Conservation (phyloP, 371 early-diverging fungal genomes). For the Mortierella sp. region DNA sequence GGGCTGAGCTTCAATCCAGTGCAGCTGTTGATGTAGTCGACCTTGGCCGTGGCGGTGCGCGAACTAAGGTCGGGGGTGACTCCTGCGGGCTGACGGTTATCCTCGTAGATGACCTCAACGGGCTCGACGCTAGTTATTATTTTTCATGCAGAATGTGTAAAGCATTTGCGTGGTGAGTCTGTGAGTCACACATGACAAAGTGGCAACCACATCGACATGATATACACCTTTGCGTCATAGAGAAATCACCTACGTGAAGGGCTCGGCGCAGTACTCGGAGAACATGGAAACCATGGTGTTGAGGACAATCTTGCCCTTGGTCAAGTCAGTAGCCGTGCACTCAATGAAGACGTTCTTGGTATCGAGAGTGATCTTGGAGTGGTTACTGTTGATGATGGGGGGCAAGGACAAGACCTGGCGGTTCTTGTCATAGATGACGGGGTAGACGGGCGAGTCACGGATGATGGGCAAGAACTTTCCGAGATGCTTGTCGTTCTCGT, state of each 20-base stretch:
- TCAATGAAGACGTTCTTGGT: slow-evolving; percentile 99
- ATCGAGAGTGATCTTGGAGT: slow-evolving; percentile 95
- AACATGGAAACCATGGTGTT: slow-evolving; percentile 97
- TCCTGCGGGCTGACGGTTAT: slow-evolving; percentile 70
- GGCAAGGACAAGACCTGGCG: slow-evolving; percentile 95
- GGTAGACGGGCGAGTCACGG: slow-evolving; percentile 92
- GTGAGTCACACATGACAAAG: not conserved
- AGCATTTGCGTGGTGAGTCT: not conserved
- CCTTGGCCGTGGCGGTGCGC: slow-evolving; percentile 78
- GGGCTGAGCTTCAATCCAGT: slow-evolving; percentile 82
- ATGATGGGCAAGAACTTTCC: slow-evolving; percentile 95
- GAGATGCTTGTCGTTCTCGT: slow-evolving; percentile 90
- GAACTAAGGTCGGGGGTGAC: slow-evolving; percentile 83
- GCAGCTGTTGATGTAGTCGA: slow-evolving; percentile 90
- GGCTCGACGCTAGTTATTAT: slow-evolving; percentile 83
- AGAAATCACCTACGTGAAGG: slow-evolving; percentile 81
- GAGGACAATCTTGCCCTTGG: slow-evolving; percentile 94
- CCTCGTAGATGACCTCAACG: slow-evolving; percentile 91
- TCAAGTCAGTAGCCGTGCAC: slow-evolving; percentile 97
- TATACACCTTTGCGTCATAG: not conserved
- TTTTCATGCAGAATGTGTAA: not conserved
- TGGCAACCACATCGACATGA: not conserved
- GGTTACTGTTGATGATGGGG: slow-evolving; percentile 99
- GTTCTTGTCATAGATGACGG: slow-evolving; percentile 92
- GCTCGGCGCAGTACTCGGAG: slow-evolving; percentile 91